These are phyloP conservation scores for Phialemoniopsis sp. DNA, from an alignment of 2,329 filamentous ascomycete species.

Conservation along the genomic window DNA sequence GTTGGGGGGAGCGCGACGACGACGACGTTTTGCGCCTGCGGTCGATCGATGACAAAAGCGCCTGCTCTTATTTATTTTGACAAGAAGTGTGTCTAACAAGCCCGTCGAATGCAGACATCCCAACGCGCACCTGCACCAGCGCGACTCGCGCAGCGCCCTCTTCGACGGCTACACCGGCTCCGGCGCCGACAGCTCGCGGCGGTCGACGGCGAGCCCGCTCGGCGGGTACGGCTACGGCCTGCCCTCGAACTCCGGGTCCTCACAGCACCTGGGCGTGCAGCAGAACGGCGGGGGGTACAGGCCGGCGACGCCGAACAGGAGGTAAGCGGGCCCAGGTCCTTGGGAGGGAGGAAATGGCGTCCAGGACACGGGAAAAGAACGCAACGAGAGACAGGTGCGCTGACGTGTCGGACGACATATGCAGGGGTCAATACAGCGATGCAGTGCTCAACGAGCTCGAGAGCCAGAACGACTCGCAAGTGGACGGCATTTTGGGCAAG, in stretches of 20 bases:
- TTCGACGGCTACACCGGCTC: slow-evolving; percentile 69
- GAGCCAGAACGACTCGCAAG: slow-evolving; percentile 88
- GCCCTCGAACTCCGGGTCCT: slow-evolving; percentile 22
- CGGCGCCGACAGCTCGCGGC: slow-evolving; percentile 35
- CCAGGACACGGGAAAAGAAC: neutral
- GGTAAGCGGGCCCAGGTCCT: slow-evolving; percentile 34
- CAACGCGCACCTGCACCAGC: slow-evolving; percentile 63
- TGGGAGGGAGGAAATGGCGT: neutral
- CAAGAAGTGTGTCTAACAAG: slow-evolving; percentile 24
- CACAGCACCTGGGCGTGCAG: slow-evolving; percentile 25
- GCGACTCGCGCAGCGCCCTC: slow-evolving; percentile 67
- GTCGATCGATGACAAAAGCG: too few relatives aligned
- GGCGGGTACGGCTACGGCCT: slow-evolving; percentile 53
- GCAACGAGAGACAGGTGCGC: neutral
- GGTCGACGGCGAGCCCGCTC: slow-evolving; percentile 38
- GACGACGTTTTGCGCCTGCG: too few relatives aligned
- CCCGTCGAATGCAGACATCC: slow-evolving; percentile 37
- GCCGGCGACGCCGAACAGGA: slow-evolving; percentile 67
- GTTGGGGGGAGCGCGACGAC: too few relatives aligned
- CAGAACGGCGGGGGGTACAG: slow-evolving; percentile 46
- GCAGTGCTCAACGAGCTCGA: slow-evolving; percentile 90
- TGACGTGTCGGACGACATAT: neutral
- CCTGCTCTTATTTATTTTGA: too few relatives aligned
- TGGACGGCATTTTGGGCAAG: slow-evolving; percentile 87
- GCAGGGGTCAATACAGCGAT: slow-evolving; percentile 85